Conservation (phyloP, 169 alveolate species). For the Plasmodium fragile region DNA sequence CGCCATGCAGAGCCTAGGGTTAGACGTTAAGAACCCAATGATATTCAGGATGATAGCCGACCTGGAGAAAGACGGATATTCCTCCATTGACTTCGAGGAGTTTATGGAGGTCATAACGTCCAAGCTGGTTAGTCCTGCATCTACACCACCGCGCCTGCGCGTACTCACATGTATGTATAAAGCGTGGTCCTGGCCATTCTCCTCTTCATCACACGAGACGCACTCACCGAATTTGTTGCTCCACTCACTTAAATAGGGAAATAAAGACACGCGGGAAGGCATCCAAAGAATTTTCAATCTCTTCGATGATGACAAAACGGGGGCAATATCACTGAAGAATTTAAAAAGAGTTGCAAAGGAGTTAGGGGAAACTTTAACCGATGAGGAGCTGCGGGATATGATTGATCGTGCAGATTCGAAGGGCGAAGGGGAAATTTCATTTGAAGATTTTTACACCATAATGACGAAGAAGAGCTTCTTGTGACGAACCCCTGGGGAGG, state of each 20-base stretch:
- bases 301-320: constrained; percentile 98
- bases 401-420: constrained; percentile 98
- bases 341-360: constrained; percentile 98
- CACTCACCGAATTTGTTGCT: neutral
- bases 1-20: constrained; percentile 99
- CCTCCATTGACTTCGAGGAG: constrained; percentile 97
- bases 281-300: constrained; percentile 96
- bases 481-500: constrained; percentile 75
- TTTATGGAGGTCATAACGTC: constrained; percentile 98
- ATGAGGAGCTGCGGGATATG: constrained; percentile 98
- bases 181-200: neutral
- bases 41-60: constrained; percentile 98
- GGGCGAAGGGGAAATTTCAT: constrained; percentile 98
- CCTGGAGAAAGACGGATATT: constrained; percentile 96
- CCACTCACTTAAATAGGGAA: constrained; percentile 87
- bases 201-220: neutral
- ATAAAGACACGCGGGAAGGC: constrained; percentile 98
- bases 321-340: constrained; percentile 95
- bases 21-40: constrained; percentile 98
- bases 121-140: constrained; percentile 86
- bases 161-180: neutral
- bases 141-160: neutral
- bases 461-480: constrained; percentile 98
- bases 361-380: constrained; percentile 98
- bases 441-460: constrained; percentile 98